Base-by-base conservation (phyloP, 1,284 basidiomycete genomes). In the Hymenochaete sp. region DNA sequence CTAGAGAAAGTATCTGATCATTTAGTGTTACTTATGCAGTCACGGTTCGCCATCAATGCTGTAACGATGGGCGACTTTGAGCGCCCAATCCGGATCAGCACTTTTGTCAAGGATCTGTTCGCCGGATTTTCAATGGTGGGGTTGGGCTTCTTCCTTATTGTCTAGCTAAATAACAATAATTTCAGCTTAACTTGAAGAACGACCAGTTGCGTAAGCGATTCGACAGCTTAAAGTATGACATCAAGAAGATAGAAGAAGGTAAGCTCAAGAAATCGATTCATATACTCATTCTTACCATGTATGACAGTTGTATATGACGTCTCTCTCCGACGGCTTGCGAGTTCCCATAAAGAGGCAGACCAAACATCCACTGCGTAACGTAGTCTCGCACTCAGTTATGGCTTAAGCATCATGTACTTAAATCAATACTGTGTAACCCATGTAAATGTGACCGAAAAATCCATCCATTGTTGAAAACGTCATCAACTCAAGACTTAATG, bases 231-330 rank as follows among this genome's bases (percentile, higher is more conserved):
- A 89, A 90, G 59, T 92, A 91, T 55, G 88, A 91, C 58, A 75
- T 92, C 54, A 91, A 91, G 64, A 88, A 88, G 56, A 84, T 91
- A 18, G 88, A 92, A 67, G 89, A 91, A 77, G 87, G 88, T 77
- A 45, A 50, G 68, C 55, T 11, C 18, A 21, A 38, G 9, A 13
- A 4, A n/a, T 36, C 31, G 21, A 22, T 18, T 33, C 36, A 8
- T 41, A 41, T 11, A 51, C n/a, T 8, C 38, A 25, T 35, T 45
- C 37, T 31, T 5, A 7, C 38, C 53, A 41, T 40, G 19, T 42
- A 48, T 29, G 13, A 29, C 53, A 88, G 87, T 90, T 37, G 86
- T 90, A 1, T 90, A 90, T 57, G 87, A 91, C 59, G 76, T 91
- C 16, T 87, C 85, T 13, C 63, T 91, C 28, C 71, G 87, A 36